These are phyloP conservation scores for Saussurea involucrata DNA, from an alignment of 129 eudicot species.

Conservation along the genomic window DNA sequence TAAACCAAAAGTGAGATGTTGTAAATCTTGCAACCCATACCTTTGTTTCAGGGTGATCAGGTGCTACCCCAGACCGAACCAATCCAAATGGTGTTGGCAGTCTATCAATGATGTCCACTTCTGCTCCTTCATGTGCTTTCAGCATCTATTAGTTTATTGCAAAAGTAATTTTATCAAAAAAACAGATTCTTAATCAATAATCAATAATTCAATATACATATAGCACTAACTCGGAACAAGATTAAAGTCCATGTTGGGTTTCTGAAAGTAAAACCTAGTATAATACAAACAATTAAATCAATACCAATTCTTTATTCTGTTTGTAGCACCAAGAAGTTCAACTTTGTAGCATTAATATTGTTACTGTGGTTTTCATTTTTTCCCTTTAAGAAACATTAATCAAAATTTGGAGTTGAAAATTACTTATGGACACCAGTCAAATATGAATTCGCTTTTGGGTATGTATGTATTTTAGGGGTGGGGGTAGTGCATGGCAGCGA, in stretches of 20 bases:
- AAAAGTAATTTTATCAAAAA: slow-evolving; percentile 10
- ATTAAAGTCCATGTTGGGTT: neutral
- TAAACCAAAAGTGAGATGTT: neutral
- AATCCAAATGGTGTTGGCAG: slow-evolving; percentile 88
- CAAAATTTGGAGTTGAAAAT: neutral
- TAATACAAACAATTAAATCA: neutral
- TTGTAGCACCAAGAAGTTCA: neutral
- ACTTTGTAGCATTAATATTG: neutral
- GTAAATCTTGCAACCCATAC: slow-evolving; percentile 25
- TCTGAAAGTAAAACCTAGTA: neutral
- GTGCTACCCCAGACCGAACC: slow-evolving; percentile 92
- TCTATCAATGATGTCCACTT: slow-evolving; percentile 87
- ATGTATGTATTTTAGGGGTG: neutral
- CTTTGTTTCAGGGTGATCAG: slow-evolving; percentile 99
- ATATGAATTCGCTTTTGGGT: neutral
- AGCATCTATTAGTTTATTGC: slow-evolving; percentile 48
- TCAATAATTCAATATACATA: too few species aligned
- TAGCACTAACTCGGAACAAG: neutral
- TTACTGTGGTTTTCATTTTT: neutral
- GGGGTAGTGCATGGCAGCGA: neutral
- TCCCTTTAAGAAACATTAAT: neutral
- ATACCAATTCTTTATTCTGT: neutral
- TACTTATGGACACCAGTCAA: neutral
- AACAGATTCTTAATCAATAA: neutral
- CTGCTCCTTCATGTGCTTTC: slow-evolving; percentile 73